Percentiles rank a stretch among this genome's conserved stretches.
phyloP scores from a whole-genome alignment of 2,329 filamentous ascomycete genomes.

The Claviceps arundinis region DNA sequence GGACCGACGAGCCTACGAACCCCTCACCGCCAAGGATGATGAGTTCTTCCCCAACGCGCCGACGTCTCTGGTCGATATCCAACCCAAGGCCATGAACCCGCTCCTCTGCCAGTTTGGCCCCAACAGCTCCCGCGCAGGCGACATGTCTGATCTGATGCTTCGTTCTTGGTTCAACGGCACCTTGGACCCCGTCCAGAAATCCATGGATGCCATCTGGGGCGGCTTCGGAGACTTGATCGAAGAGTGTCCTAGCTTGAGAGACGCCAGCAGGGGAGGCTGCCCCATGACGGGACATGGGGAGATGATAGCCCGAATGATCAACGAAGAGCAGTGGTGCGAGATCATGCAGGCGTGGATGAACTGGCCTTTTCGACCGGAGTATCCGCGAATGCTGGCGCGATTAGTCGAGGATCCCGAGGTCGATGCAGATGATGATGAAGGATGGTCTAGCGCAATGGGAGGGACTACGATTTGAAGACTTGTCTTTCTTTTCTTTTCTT shows the following conservation, averaged over 20 bases:
- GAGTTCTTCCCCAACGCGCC: conserved; percentile 56
- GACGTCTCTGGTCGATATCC: conserved; percentile 51
- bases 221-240: conserved; percentile 43
- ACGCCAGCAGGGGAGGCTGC: conserved; percentile 34
- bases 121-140: conserved; percentile 26
- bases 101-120: conserved; percentile 33
- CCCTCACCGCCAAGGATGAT: conserved; percentile 39
- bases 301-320: conserved; percentile 35
- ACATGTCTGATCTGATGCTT: conserved; percentile 37
- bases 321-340: conserved; percentile 40
- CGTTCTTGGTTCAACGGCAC: conserved; percentile 28
- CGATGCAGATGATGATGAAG: conserved; percentile 15
- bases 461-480: background rate
- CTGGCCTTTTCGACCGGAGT: conserved; percentile 50
- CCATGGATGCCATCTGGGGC: conserved; percentile 41
- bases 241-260: conserved; percentile 33
- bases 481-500: background rate
- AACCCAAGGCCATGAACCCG: conserved; percentile 41
- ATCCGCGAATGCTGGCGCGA: conserved; percentile 33
- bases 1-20: conserved; percentile 61
- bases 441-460: conserved; percentile 10
- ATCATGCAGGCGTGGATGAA: conserved; percentile 46
- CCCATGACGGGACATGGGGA: conserved; percentile 24
- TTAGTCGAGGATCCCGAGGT: conserved; percentile 17
- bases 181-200: conserved; percentile 29